Evolutionary conservation across 2,329 filamentous ascomycete genomes (phyloP), one percentile per base, ranked within the genome.

Genomic region (Bipolaris victoriae): DNA sequence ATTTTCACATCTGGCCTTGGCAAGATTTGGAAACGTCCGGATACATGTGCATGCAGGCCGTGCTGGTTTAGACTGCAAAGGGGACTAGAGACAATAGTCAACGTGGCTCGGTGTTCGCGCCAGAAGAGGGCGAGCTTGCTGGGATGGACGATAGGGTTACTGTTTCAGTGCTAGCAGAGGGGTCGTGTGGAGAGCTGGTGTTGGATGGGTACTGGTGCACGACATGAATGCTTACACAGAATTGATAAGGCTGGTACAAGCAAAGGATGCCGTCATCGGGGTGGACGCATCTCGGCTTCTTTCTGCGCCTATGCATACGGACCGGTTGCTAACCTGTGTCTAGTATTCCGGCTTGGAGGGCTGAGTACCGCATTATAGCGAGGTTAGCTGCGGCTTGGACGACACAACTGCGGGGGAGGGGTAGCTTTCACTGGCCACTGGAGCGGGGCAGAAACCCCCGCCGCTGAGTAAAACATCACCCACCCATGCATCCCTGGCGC

Each of bases 121-220:
- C 61, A 76, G 75, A 60, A 72, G 73, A 72, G 70, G 66, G 71
- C 73, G 73, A 75, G 61, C 31, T 45, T 24, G 35, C 46, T 59
- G 44, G 58, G 55, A 54, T 54, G 58, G 57, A 41, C 46, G 31
- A 46, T 55, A 60, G 62, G 64, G 50, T 56, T 69, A 37, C 68
- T 61, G 20, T 10, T 56, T 71, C 51, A 10, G 61, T 60, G 39
- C 50, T 71, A 72, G 70, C 39, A 24, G 16, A n/a, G 62, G 60
- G 64, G 63, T 50, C 56, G 52, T 48, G 55, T 31, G 31, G 61
- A 52, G 57, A 55, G 53, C 49, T 55, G 45, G 15, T 54, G 48
- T 41, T 52, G 39, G 31, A 50, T 60, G 55, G 55, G 57, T 49
- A 48, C 35, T 52, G 58, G 55, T 44, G 31, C 43, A 46, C 18